Base-by-base conservation (phyloP, 305 asterid genomes). In the Solanum hybrid region DNA sequence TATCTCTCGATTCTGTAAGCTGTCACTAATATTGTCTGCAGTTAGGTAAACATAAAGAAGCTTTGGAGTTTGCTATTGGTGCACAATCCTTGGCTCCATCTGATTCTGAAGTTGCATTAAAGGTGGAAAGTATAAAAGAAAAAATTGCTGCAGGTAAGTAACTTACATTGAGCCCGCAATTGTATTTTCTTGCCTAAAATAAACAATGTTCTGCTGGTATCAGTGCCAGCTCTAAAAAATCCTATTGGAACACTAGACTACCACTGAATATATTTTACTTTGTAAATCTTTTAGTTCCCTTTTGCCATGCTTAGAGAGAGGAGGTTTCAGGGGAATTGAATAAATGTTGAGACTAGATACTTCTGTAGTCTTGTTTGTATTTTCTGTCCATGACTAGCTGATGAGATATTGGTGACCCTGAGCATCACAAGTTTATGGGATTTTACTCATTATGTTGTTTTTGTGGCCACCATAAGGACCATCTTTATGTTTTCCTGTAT, bases 11-110 rank as follows among this genome's bases (percentile, higher is more conserved):
- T 87, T 76, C 89, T 93, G 86, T 90, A 89, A 89, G 80, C 88
- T 84, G 57, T 92, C 87, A 86, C 86, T 88, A 89, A 80, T 92
- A 88, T 34, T 89, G 28, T 69, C 90, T 93, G 94, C 94, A 98
- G 99, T 92, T 95, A 92, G 96, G 94, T 74, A 95, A 95, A 89
- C 96, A 95, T 90, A 93, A 93, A 94, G 98, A 96, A 90, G 99
- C 99, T 18, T 87, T 95, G 92, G 97, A 98, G 89, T 97, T 94
- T 91, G 98, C 99, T 91, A 86, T 92, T 90, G 97, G 97, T 74
- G 96, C 98, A 84, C 98, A 94, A 86, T 91, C 95, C 73, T 82
- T 93, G 91, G 96, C 93, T 92, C 95, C 98, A 51, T 93, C 94
- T 83, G 96, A 96, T 93, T 89, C 91, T 92, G 98, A 94, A 89